A percentile compares a stretch with the other conserved stretches of the same genome.
Evolutionary conservation across 768 basidiomycete genomes (phyloP).

Genomic region (Hemileccinum impolitum): DNA sequence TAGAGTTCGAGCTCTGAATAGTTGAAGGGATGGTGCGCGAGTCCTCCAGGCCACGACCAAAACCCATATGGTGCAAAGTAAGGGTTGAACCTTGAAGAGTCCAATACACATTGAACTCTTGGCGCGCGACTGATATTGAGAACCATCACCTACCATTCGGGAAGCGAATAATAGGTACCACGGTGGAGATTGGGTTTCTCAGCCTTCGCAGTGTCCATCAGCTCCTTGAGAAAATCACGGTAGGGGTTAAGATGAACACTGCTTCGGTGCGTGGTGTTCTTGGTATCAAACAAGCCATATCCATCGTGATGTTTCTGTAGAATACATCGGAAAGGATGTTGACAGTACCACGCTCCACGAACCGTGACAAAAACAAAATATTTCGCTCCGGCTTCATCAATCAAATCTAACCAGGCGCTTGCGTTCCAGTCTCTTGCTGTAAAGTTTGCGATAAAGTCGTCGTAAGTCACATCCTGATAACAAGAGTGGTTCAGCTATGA

Average conservation of each 20-base stretch:
- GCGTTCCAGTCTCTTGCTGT: conserved; percentile 52
- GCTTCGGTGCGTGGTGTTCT: conserved; percentile 48
- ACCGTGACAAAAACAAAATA: conserved; percentile 59
- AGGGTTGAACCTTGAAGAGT: conserved; percentile 47
- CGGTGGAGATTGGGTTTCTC: conserved; percentile 50
- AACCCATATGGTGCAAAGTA: conserved; percentile 51
- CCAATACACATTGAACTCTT: background rate
- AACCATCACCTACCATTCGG: conserved; percentile 42
- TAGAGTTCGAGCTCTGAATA: conserved; percentile 48
- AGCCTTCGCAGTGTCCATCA: conserved; percentile 46
- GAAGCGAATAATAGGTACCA: conserved; percentile 58
- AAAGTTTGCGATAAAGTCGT: conserved; percentile 56
- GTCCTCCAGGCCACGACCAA: conserved; percentile 48
- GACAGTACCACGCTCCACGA: conserved; percentile 9
- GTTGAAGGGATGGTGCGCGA: conserved; percentile 52
- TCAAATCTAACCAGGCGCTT: conserved; percentile 51
- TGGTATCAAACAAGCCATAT: conserved; percentile 53
- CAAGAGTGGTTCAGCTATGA: background rate
- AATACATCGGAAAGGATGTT: background rate
- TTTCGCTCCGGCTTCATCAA: conserved; percentile 55
- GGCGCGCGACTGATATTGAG: background rate
- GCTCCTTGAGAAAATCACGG: conserved; percentile 49
- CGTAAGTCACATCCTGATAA: conserved; percentile 50
- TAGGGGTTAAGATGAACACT: conserved; percentile 48
- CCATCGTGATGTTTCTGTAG: conserved; percentile 62